phyloP scores from a whole-genome alignment of 495 filamentous ascomycete species.

The Penicillium robsamsonii region DNA sequence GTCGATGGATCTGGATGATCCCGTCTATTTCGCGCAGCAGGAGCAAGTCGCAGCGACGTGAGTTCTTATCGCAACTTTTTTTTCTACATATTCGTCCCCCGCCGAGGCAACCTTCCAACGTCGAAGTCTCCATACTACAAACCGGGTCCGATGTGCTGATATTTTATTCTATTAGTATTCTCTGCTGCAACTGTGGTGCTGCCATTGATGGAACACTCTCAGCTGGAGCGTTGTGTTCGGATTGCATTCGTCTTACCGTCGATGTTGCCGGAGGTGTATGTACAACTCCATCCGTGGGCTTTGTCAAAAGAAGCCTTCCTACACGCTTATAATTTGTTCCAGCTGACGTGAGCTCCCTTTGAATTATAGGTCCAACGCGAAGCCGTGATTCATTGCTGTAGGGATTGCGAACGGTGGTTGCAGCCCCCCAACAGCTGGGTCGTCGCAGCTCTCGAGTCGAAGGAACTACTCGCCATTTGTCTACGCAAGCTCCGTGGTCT shows the following conservation, averaged over 20 bases:
- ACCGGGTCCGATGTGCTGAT: background rate
- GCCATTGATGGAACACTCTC: slow-evolving; percentile 88
- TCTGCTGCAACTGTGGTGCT: slow-evolving; percentile 92
- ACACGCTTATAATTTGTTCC: background rate
- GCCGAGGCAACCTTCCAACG: too few species aligned
- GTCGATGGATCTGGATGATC: slow-evolving; percentile 71
- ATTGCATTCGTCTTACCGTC: slow-evolving; percentile 89
- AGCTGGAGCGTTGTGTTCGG: slow-evolving; percentile 84
- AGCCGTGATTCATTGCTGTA: slow-evolving; percentile 76
- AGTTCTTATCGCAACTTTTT: slow-evolving; percentile 29
- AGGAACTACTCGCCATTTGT: slow-evolving; percentile 87
- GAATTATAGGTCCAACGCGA: slow-evolving; percentile 66
- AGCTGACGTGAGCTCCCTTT: slow-evolving; percentile 1
- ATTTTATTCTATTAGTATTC: slow-evolving; percentile 56
- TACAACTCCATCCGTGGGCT: background rate
- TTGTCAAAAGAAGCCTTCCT: background rate
- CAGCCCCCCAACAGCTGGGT: slow-evolving; percentile 86
- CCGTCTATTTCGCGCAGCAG: slow-evolving; percentile 53
- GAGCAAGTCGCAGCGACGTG: slow-evolving; percentile 60
- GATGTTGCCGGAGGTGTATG: slow-evolving; percentile 77
- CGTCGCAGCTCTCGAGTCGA: slow-evolving; percentile 74
- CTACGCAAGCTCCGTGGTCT: slow-evolving; percentile 77
- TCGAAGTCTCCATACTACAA: too few species aligned
- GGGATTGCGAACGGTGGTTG: slow-evolving; percentile 92
- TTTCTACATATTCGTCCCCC: slow-evolving; percentile 3